Base-by-base conservation (phyloP, 345 rosid species). In the Xanthoceras sorbifolium region DNA sequence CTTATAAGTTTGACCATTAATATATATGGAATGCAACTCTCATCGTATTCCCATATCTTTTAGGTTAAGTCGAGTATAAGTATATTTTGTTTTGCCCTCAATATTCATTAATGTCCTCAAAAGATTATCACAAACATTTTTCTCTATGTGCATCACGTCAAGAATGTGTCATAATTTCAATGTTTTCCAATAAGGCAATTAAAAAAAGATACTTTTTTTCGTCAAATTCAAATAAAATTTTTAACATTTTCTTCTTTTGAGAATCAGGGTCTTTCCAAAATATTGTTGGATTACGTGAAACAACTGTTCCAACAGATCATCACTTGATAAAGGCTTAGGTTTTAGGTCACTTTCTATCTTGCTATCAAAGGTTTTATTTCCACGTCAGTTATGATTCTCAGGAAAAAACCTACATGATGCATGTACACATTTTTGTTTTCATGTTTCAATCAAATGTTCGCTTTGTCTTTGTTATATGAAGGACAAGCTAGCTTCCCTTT, bases 401-500 rank as follows among this genome's bases (percentile, higher is more conserved):
- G 29, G 22, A 6, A 38, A 50, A 12, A n/a, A 69, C 5, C 23
- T 31, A 9, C 0, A 17, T 50, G 73, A 4, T n/a, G 3, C 32
- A 48, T 59, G 31, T 60, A 22, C 4, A 17, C 1, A 28, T 0
- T 18, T 18, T 31, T 64, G 4, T 28, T 32, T 0, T 61, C 23
- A 18, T 38, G 2, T 3, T 17, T 29, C 11, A 74, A 54, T 52
- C 28, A 22, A 0, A 1, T 36, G 5, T 0, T 3, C 34, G 20
- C 9, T 0, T 36, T 65, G 0, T 46, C 4, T 6, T 48, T 4
- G 4, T 26, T 64, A 12, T 55, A 66, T 3, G 20, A 0, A 1
- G 18, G 64, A 50, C 54, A 75, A 17, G 72, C 72, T 17, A 65
- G 20, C 1, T 65, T 26, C 25, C 72, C 54, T 15, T 22, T 73